Evolutionary conservation across 2,329 filamentous ascomycete genomes (phyloP), one percentile per base, ranked within the genome.

Genomic region (Curvularia spicifera): DNA sequence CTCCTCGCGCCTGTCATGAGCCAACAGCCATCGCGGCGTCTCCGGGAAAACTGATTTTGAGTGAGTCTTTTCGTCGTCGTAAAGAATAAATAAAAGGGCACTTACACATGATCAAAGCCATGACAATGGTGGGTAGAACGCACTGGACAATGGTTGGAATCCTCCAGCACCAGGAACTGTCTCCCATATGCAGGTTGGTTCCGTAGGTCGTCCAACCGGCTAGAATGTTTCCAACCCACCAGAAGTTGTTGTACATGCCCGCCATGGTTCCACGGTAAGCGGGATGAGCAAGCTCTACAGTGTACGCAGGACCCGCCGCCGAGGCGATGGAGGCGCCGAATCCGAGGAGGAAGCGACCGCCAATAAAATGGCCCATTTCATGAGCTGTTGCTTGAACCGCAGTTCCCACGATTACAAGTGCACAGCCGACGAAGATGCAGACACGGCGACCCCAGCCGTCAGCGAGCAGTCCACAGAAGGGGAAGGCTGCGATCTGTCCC

Each of bases 241-340:
- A 78, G 61, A 78, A 77, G 58, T 75, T 77, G 63, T 82, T 83
- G 65, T 80, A 85, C 68, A 87, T 80, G 24, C 84, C 87, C 3
- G 85, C 85, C 74, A 87, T 81, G 20, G 84, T 81, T 31, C 85
- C 86, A 62, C 87, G 81, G 68, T 85, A 86, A 4, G 82, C 82
- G 0, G 87, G 86, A 64, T 88, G 86, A 2, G 84, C 81, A 37
- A 87, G 75, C 68, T 89, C 86, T 48, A 86, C 82, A 9, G 82
- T 82, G 62, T 86, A 87, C n/a, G 83, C 80, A 3, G 85, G 85
- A 0, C 81, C 84, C 2, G 84, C 83, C 12, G 82, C 81, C n/a
- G 81, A 81, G 2, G 83, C 83, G 53, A 88, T 84, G 0, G 81
- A 80, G 31, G 82, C 84, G 39, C 86, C 85, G 43, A 78, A 77